These are phyloP conservation scores for Aureobasidium sp. DNA, from an alignment of 2,329 filamentous ascomycete genomes.

Conservation along the genomic window DNA sequence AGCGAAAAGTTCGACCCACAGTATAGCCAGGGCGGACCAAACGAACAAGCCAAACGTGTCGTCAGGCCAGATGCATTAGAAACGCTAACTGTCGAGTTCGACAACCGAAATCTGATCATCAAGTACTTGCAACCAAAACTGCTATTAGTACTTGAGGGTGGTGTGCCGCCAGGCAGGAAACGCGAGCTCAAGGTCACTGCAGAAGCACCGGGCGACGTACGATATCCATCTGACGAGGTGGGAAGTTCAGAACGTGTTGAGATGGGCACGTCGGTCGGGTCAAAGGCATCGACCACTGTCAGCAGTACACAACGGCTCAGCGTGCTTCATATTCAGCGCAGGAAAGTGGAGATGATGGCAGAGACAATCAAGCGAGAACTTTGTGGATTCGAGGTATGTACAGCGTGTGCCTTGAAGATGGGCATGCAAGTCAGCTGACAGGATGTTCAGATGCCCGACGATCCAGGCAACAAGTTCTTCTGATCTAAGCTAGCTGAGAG, in stretches of 20 bases:
- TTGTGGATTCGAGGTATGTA: slow-evolving; percentile 38
- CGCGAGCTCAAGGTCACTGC: slow-evolving; percentile 38
- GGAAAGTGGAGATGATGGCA: slow-evolving; percentile 42
- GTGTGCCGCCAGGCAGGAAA: slow-evolving; percentile 37
- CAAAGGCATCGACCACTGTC: slow-evolving; percentile 26
- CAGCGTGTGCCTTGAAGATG: background rate
- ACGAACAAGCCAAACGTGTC: slow-evolving; percentile 11
- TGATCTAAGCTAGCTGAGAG: no score
- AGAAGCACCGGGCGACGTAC: slow-evolving; percentile 35
- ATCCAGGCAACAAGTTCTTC: slow-evolving; percentile 27
- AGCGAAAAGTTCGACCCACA: slow-evolving; percentile 21
- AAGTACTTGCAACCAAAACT: slow-evolving; percentile 41
- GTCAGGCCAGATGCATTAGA: slow-evolving; percentile 26
- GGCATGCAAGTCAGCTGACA: background rate
- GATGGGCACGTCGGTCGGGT: slow-evolving; percentile 16
- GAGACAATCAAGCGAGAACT: slow-evolving; percentile 39
- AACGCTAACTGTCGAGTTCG: slow-evolving; percentile 42
- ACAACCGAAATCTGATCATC: slow-evolving; percentile 40
- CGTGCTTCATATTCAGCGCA: slow-evolving; percentile 42
- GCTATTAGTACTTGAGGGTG: slow-evolving; percentile 42
- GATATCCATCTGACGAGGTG: slow-evolving; percentile 29
- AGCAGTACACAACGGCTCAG: slow-evolving; percentile 34
- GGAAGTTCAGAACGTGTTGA: background rate
- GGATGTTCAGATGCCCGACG: slow-evolving; percentile 38
- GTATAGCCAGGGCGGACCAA: slow-evolving; percentile 18